These are phyloP conservation scores for Achaetomium macrosporum DNA, from an alignment of 2,329 filamentous ascomycete species.

Conservation along the genomic window DNA sequence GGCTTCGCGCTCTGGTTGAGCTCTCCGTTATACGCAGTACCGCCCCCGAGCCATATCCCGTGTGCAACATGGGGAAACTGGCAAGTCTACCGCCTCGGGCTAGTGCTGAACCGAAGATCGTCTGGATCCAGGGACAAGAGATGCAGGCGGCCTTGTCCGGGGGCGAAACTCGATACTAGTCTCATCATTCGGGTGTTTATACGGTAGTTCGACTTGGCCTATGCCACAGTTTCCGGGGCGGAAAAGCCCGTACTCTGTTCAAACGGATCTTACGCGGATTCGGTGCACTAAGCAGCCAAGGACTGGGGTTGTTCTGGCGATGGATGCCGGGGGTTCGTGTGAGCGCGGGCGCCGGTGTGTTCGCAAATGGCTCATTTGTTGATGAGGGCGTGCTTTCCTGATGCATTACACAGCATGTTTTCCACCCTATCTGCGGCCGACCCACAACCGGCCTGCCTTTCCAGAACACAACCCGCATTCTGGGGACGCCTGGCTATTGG, in stretches of 20 bases:
- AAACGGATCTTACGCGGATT: conserved; percentile 1
- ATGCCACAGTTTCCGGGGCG: conserved; percentile 7
- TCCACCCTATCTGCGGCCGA: neutral
- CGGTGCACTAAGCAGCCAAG: neutral
- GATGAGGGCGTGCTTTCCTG: neutral
- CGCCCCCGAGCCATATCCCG: neutral
- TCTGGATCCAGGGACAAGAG: conserved; percentile 6
- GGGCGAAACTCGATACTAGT: neutral
- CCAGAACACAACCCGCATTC: conserved; percentile 5
- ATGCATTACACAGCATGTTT: neutral
- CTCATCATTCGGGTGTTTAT: neutral
- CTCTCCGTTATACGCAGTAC: neutral
- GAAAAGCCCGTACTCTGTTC: conserved; percentile 1
- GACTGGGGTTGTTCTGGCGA: neutral
- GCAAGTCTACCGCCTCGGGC: neutral
- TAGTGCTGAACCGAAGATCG: neutral
- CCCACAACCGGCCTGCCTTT: conserved; percentile 8
- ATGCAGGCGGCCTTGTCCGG: conserved; percentile 1
- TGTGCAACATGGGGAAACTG: neutral
- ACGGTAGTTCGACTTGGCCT: neutral
- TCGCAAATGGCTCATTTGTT: conserved; percentile 15
- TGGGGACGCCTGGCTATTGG: neutral
- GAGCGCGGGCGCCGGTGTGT: neutral
- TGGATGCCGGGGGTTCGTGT: conserved; percentile 3
- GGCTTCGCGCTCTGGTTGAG: no score